Evolutionary conservation across 1,284 basidiomycete species (phyloP).

Genomic region (Ganoderma leucocontextum): DNA sequence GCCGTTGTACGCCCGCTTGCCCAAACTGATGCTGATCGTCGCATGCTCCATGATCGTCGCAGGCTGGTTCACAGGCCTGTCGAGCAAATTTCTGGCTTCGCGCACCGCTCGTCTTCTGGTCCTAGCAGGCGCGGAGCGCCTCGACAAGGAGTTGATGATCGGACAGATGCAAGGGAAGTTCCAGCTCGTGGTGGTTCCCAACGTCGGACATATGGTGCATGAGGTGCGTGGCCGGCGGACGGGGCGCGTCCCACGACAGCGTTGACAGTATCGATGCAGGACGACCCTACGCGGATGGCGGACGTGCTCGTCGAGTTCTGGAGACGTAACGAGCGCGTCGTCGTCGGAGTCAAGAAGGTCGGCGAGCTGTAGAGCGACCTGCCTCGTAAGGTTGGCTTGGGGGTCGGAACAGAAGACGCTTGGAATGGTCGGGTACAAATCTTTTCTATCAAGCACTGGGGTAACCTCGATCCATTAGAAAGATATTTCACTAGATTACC

Average conservation of each 20-base stretch:
- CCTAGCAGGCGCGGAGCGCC: conserved; percentile 90
- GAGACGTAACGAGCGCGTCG: conserved; percentile 84
- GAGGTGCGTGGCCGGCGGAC: conserved; percentile 64
- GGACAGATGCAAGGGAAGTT: conserved; percentile 99
- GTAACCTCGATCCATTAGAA: background rate
- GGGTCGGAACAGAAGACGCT: background rate
- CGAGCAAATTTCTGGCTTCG: conserved; percentile 77
- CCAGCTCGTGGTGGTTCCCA: conserved; percentile 88
- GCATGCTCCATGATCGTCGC: background rate
- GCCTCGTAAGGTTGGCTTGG: background rate
- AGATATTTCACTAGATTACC: background rate
- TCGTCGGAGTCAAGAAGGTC: conserved; percentile 82
- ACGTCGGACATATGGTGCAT: conserved; percentile 93
- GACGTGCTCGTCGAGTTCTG: conserved; percentile 90
- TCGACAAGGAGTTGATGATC: conserved; percentile 95
- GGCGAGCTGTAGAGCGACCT: conserved; percentile 60
- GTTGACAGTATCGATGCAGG: conserved; percentile 54
- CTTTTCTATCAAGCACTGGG: background rate
- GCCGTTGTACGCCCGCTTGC: background rate
- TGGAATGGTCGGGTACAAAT: background rate
- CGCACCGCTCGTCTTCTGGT: conserved; percentile 87
- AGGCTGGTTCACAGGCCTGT: conserved; percentile 94
- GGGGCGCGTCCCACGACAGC: background rate
- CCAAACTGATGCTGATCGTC: background rate
- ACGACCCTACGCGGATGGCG: conserved; percentile 84